Evolutionary conservation across 768 basidiomycete species (phyloP), one percentile per base, ranked within the genome.

Genomic region (Ramaria rubella): DNA sequence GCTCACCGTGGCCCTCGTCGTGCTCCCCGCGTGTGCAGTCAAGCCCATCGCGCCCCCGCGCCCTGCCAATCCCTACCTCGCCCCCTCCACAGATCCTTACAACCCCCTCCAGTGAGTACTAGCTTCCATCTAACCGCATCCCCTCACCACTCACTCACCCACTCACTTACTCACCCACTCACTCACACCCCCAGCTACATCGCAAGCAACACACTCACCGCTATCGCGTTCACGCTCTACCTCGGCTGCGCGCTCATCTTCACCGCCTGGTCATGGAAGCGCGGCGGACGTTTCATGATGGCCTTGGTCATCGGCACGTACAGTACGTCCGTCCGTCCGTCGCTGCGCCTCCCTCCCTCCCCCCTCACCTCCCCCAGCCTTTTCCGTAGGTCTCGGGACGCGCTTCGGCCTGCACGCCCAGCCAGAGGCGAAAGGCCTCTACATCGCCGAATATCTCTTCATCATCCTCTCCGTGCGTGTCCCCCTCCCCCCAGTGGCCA

Each of bases 291-390:
- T 59, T 85, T 74, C 69, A 86, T 86, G 84, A 63, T 81, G 30
- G 66, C 74, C 17, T 81, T 86, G 77, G 72, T 77, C 5, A 76
- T 86, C 55, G 85, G 85, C n/a, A 73, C 72, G 29, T 81, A 77
- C 65, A 76, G 82, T 78, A 54, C 46, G 80, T 70, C 15, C 50
- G 6, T 38, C 21, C 17, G n/a, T 21, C 4, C 15, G 14, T 14
- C 23, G 11, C 23, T n/a, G 9, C 11, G 15, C 9, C n/a, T 12
- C 24, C 38, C 46, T 5, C 38, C n/a, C 8, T 38, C 2, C 23
- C 9, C 27, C 57, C 43, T 60, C n/a, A 14, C 43, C 19, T 5
- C 6, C 50, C 31, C 5, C 57, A 85, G 83, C 76, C 6, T 84
- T 83, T 58, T 76, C 78, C 0, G 61, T 78, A 14, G 85, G 86